Evolutionary conservation across 169 alveolate genomes (phyloP).

Genomic region (Eimeria praecox): DNA sequence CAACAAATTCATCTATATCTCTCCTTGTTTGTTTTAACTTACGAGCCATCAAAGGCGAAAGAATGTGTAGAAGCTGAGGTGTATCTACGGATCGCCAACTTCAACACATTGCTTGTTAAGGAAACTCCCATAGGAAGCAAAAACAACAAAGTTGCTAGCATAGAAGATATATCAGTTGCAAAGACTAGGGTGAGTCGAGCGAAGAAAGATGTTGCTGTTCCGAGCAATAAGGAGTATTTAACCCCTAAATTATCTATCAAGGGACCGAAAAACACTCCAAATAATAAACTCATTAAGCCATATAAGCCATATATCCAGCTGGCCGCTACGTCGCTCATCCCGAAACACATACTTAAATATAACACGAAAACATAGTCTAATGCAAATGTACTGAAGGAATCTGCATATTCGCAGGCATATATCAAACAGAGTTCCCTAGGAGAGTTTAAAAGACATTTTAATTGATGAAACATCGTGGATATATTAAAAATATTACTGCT

Average conservation of each 20-base stretch:
- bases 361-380: conserved; percentile 76
- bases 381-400: conserved; percentile 81
- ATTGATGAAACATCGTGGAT: neutral
- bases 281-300: conserved; percentile 48
- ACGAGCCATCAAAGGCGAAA: conserved; percentile 77
- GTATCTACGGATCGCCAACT: conserved; percentile 73
- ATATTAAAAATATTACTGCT: neutral
- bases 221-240: conserved; percentile 47
- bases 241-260: conserved; percentile 65
- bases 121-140: conserved; percentile 73
- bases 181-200: conserved; percentile 63
- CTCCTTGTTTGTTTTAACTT: no score
- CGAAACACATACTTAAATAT: conserved; percentile 61
- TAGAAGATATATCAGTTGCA: conserved; percentile 53
- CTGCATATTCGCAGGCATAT: conserved; percentile 80
- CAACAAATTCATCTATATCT: no score
- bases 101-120: conserved; percentile 61
- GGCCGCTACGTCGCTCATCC: conserved; percentile 72
- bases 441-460: conserved; percentile 14
- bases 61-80: conserved; percentile 18
- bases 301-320: conserved; percentile 73
- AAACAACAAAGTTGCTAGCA: neutral
- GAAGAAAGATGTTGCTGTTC: neutral
- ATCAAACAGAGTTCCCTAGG: conserved; percentile 67
- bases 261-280: conserved; percentile 62